These are phyloP conservation scores for Diplodia scrobiculata DNA, from an alignment of 2,329 filamentous ascomycete species.

Conservation along the genomic window DNA sequence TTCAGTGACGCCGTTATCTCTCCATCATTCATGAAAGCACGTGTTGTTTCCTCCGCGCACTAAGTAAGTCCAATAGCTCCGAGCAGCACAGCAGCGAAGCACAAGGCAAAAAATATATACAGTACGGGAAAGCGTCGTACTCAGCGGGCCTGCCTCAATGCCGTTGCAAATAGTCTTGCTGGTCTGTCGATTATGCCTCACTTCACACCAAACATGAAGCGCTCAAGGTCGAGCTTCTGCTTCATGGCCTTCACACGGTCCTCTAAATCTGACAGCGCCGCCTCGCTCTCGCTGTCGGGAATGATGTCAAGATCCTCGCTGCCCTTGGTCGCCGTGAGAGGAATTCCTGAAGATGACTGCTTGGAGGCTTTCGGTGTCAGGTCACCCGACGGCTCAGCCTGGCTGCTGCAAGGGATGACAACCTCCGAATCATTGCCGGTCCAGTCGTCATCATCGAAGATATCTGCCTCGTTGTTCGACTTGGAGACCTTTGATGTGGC, in stretches of 20 bases:
- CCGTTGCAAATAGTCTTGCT: not conserved
- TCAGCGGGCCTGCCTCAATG: too few relatives aligned
- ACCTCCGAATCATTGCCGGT: slow-evolving; percentile 39
- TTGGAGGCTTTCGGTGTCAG: not conserved
- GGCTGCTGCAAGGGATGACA: slow-evolving; percentile 36
- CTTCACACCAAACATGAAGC: slow-evolving; percentile 19
- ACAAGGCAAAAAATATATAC: slow-evolving; percentile 6
- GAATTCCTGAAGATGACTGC: not conserved
- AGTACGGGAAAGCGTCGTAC: not conserved
- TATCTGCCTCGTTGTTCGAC: not conserved
- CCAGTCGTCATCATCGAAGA: slow-evolving; percentile 36
- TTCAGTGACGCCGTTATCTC: slow-evolving; percentile 10
- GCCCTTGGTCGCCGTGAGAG: slow-evolving; percentile 38
- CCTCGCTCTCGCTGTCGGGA: slow-evolving; percentile 48
- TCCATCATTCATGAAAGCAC: not conserved
- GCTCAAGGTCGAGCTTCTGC: slow-evolving; percentile 12
- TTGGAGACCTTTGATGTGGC: not conserved
- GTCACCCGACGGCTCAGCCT: not conserved
- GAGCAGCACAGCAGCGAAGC: not conserved
- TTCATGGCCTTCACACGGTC: not conserved
- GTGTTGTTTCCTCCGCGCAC: not conserved
- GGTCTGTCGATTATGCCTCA: not conserved
- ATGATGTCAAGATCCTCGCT: slow-evolving; percentile 52
- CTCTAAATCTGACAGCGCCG: slow-evolving; percentile 8
- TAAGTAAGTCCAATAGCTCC: not conserved